phyloP scores from a whole-genome alignment of 192 early-diverging fungal genomes.

The Dissophora ornata region DNA sequence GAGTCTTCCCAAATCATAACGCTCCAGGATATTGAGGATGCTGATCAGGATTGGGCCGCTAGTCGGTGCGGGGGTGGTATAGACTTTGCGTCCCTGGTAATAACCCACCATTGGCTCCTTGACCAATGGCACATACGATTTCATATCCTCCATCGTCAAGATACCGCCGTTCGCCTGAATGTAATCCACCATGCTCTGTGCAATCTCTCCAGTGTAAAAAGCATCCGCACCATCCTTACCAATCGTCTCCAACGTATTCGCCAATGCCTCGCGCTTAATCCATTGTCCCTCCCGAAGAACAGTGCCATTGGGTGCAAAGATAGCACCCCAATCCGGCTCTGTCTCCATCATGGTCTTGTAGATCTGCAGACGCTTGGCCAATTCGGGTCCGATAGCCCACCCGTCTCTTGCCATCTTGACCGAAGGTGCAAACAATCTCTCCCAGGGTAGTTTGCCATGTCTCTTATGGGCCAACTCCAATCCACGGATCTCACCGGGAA shows the following conservation, averaged over 20 bases:
- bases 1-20: constrained; percentile 71
- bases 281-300: constrained; percentile 75
- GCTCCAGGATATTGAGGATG: constrained; percentile 89
- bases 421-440: constrained; percentile 78
- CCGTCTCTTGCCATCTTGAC: constrained; percentile 82
- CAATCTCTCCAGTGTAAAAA: constrained; percentile 71
- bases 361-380: constrained; percentile 50
- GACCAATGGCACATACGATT: constrained; percentile 69
- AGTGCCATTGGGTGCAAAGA: constrained; percentile 80
- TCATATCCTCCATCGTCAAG: constrained; percentile 80
- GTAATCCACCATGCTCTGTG: constrained; percentile 73
- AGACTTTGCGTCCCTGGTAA: constrained; percentile 79
- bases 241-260: constrained; percentile 72
- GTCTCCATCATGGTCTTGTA: constrained; percentile 28
- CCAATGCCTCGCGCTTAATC: constrained; percentile 68
- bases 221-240: constrained; percentile 69
- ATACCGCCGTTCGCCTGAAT: constrained; percentile 78
- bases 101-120: constrained; percentile 69
- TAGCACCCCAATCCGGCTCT: constrained; percentile 55
- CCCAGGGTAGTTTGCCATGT: constrained; percentile 88
- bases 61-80: constrained; percentile 73
- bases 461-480: constrained; percentile 81
- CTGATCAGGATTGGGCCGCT: constrained; percentile 86
- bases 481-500: constrained; percentile 92
- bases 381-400: constrained; percentile 65